Conservation (phyloP, 306 rosid genomes). For the Acmispon strigosus region DNA sequence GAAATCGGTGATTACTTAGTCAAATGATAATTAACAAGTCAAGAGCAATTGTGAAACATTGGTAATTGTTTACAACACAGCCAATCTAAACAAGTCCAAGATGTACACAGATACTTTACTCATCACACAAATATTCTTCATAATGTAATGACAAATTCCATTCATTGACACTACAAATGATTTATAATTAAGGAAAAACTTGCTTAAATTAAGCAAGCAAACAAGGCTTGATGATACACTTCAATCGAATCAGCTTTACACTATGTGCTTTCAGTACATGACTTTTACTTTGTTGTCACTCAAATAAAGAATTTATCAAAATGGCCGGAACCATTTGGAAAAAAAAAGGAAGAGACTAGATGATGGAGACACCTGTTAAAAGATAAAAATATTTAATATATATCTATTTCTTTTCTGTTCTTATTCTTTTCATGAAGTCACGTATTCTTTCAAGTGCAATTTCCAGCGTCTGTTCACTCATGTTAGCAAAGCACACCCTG, state of each 20-base stretch:
- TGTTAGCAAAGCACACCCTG: constrained; percentile 91
- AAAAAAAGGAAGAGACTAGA: neutral
- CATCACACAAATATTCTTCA: neutral
- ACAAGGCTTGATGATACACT: constrained; percentile 27
- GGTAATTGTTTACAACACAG: neutral
- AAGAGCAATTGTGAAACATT: neutral
- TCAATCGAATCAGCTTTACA: constrained; percentile 24
- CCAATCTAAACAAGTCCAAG: neutral
- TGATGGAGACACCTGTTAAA: neutral
- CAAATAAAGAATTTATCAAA: constrained; percentile 32
- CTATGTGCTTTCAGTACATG: neutral
- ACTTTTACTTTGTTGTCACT: constrained; percentile 14
- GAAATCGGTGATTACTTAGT: constrained; percentile 11
- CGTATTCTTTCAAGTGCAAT: constrained; percentile 67
- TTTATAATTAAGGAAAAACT: constrained; percentile 28
- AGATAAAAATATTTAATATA: neutral
- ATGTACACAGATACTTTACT: neutral
- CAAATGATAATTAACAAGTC: constrained; percentile 9
- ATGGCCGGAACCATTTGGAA: constrained; percentile 44
- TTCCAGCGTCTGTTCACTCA: constrained; percentile 62
- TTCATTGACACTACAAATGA: neutral
- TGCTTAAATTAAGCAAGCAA: constrained; percentile 65
- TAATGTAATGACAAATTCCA: constrained; percentile 5
- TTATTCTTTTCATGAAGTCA: constrained; percentile 37
- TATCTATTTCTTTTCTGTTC: neutral